Base-by-base conservation (phyloP, 257 asterid species). In the Lavandula angustifolia region DNA sequence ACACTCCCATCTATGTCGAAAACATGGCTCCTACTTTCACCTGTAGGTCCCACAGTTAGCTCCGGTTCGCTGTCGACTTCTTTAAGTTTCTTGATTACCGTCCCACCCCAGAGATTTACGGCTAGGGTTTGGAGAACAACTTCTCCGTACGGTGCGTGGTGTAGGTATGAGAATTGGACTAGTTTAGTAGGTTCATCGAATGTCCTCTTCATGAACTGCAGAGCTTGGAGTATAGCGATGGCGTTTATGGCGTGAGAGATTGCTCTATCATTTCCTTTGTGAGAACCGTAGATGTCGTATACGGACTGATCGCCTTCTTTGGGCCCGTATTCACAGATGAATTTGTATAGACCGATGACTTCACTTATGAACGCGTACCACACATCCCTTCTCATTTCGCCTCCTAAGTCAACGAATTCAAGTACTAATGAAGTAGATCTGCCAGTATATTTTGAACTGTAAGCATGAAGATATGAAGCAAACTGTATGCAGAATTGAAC, bases 321-420 rank as follows among this genome's bases (percentile, higher is more conserved):
- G 3, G 99, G 99, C 44, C 92, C 96, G 10, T 74, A 94, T 72
- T 87, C 96, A 8, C 68, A 73, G 46, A 90, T 76, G 68, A 94
- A 94, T 69, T 83, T 79, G 82, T 87, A 78, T 35, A 87, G 40
- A 32, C 87, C 68, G 49, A 86, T 82, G 41, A 94, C 83, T 84
- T 94, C 99, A 34, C 69, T 76, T 66, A 87, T 73, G 55, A 86
- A 94, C 43, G 97, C 85, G 70, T 77, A 81, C 99, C 99, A 94
- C 54, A 87, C 97, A 61, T 94, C 99, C 74, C 96, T 75, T 78
- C 99, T 83, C 95, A 84, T 86, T 70, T 88, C 97, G 14, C 95
- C 85, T 64, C 96, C 88, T 72, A 90, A 79, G 79, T 94, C 99
- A 5, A 94, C 80, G 63, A 90, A 94, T 73, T 94, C 97, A 69